A percentile compares a stretch with the other conserved stretches of the same genome.
phyloP scores from a whole-genome alignment of 176 grass and related monocot species.

The Puccinellia tenuiflora region DNA sequence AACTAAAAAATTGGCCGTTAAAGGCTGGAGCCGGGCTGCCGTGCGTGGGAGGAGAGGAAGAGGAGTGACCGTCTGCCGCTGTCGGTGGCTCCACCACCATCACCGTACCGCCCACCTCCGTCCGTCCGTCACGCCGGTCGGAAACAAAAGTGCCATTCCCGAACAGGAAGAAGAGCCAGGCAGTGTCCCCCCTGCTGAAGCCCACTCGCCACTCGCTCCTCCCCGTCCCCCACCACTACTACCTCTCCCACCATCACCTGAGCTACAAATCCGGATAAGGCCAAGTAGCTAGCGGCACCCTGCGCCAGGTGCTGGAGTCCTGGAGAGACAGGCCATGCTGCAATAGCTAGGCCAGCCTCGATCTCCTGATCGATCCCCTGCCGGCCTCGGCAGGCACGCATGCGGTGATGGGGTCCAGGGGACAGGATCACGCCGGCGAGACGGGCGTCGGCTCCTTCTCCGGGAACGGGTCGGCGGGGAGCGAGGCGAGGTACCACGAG shows the following conservation, averaged over 20 bases:
- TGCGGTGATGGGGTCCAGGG: constrained; percentile 42
- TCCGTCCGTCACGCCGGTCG: neutral
- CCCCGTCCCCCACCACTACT: neutral
- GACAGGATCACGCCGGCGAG: neutral
- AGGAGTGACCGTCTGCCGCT: neutral
- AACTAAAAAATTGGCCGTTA: too few relatives aligned
- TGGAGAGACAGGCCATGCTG: neutral
- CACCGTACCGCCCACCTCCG: too few relatives aligned
- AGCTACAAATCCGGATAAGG: neutral
- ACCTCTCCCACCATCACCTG: neutral
- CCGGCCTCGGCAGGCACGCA: neutral
- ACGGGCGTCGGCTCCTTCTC: neutral
- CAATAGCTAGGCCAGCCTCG: neutral
- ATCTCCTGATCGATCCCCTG: neutral
- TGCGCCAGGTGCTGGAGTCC: too few relatives aligned
- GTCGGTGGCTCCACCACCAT: neutral
- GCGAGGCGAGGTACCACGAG: constrained; percentile 41
- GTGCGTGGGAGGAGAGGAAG: neutral
- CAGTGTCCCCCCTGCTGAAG: neutral
- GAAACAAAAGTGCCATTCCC: neutral
- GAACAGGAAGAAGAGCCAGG: neutral
- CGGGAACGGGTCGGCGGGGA: neutral
- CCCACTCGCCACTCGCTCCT: neutral
- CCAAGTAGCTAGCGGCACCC: neutral
- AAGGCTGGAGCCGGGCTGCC: neutral